Conservation (phyloP, 768 basidiomycete species). For the Glaciozyma martinii region DNA sequence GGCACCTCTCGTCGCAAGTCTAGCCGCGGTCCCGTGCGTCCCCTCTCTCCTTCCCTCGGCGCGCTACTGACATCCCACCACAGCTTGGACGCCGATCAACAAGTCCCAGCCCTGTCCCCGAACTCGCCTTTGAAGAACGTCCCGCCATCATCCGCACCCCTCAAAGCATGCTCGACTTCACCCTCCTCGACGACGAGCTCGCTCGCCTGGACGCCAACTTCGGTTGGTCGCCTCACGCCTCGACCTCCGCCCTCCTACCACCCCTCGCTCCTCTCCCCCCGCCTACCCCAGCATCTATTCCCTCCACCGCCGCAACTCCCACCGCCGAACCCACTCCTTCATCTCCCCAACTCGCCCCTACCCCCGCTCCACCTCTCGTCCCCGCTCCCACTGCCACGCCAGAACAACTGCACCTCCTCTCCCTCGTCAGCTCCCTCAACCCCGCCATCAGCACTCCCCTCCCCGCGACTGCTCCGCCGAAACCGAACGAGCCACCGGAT, state of each 20-base stretch:
- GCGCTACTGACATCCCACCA: neutral
- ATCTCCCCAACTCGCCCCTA: neutral
- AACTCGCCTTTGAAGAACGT: conserved; percentile 23
- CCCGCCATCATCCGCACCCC: conserved; percentile 27
- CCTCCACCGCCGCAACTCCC: neutral
- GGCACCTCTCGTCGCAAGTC: conserved; percentile 8
- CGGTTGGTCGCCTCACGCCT: conserved; percentile 1
- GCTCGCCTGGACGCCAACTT: conserved; percentile 13
- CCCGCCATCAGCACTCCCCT: neutral
- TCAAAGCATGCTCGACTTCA: conserved; percentile 22
- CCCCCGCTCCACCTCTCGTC: neutral
- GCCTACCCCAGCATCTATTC: neutral
- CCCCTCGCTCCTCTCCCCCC: neutral
- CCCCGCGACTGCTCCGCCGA: neutral
- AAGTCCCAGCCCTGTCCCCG: neutral
- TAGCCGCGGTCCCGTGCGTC: conserved; percentile 13
- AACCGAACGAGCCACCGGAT: conserved; percentile 20
- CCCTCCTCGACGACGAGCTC: conserved; percentile 27
- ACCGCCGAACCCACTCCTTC: neutral
- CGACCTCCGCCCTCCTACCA: conserved; percentile 12
- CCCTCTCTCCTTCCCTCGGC: too few relatives aligned
- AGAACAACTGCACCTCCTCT: conserved; percentile 4
- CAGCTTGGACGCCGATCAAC: conserved; percentile 18
- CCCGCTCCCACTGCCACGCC: neutral
- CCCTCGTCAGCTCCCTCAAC: conserved; percentile 17